Conservation (phyloP, 2,329 filamentous ascomycete genomes). For the Neobulgaria alba region DNA sequence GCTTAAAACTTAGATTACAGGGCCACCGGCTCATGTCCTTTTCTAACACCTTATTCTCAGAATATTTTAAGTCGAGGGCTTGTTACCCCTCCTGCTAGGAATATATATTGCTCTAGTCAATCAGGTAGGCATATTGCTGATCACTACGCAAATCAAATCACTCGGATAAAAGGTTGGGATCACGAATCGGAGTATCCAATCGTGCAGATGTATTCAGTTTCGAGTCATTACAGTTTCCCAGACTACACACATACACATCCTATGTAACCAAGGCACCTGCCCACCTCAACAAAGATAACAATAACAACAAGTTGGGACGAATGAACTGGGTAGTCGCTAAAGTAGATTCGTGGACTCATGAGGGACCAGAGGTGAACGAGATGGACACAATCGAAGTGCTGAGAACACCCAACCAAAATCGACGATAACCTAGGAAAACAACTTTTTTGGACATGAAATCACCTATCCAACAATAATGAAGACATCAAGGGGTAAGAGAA, state of each 20-base stretch:
- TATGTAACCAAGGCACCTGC: conserved; percentile 14
- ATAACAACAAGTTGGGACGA: conserved; percentile 4
- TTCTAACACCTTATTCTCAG: too few relatives aligned
- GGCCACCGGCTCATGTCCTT: too few relatives aligned
- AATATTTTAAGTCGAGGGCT: too few relatives aligned
- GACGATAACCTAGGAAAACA: conserved; percentile 28
- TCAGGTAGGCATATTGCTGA: too few relatives aligned
- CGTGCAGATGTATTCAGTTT: conserved; percentile 1
- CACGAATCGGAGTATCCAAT: too few relatives aligned
- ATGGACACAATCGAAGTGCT: conserved; percentile 23
- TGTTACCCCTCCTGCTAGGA: too few relatives aligned
- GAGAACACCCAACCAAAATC: conserved; percentile 20
- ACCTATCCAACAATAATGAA: conserved; percentile 26
- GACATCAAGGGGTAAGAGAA: conserved; percentile 23
- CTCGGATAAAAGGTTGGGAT: too few relatives aligned
- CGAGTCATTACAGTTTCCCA: neutral
- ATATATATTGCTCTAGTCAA: too few relatives aligned
- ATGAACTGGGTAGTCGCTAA: conserved; percentile 30
- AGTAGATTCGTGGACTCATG: conserved; percentile 32
- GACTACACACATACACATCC: conserved; percentile 4
- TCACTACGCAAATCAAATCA: too few relatives aligned
- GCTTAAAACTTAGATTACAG: too few relatives aligned
- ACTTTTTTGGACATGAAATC: conserved; percentile 26
- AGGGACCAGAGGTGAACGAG: conserved; percentile 24
- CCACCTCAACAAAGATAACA: conserved; percentile 9